phyloP scores from a whole-genome alignment of 106 monocot genomes.

The Apostasia ramifera region DNA sequence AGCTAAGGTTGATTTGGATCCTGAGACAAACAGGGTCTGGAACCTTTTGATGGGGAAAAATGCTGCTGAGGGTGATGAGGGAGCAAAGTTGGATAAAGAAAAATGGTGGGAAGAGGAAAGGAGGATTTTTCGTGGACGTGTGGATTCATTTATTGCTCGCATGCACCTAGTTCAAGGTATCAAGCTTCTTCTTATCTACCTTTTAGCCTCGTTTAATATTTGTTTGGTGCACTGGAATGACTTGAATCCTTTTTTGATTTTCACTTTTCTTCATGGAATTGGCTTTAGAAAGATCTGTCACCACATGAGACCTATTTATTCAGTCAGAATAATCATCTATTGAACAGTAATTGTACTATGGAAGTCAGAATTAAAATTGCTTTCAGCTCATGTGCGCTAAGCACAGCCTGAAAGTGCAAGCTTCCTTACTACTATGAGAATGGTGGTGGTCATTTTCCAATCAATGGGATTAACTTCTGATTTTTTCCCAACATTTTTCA shows the following conservation, averaged over 20 bases:
- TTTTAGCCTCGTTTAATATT: not conserved
- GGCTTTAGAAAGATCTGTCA: too few relatives aligned
- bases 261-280: too few relatives aligned
- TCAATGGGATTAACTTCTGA: not conserved
- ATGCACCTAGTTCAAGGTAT: conserved; percentile 99
- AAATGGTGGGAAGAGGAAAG: conserved; percentile 87
- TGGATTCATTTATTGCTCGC: conserved; percentile 79
- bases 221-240: not conserved
- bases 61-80: conserved; percentile 14
- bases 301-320: not conserved
- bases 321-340: not conserved
- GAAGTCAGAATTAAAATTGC: too few relatives aligned
- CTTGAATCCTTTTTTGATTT: not conserved
- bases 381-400: too few relatives aligned
- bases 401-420: too few relatives aligned
- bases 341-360: not conserved
- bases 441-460: too few relatives aligned
- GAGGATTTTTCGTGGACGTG: conserved; percentile 60
- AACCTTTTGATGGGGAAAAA: conserved; percentile 81
- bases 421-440: too few relatives aligned
- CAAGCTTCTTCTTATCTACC: not conserved
- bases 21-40: conserved; percentile 70
- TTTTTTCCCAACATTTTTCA: conserved; percentile 12
- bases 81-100: conserved; percentile 44
- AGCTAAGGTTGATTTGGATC: conserved; percentile 69